A percentile compares a stretch with the other conserved stretches of the same genome.
These are phyloP conservation scores for Arthrobotrys sinensis DNA, from an alignment of 2,329 filamentous ascomycete genomes.

Conservation along the genomic window DNA sequence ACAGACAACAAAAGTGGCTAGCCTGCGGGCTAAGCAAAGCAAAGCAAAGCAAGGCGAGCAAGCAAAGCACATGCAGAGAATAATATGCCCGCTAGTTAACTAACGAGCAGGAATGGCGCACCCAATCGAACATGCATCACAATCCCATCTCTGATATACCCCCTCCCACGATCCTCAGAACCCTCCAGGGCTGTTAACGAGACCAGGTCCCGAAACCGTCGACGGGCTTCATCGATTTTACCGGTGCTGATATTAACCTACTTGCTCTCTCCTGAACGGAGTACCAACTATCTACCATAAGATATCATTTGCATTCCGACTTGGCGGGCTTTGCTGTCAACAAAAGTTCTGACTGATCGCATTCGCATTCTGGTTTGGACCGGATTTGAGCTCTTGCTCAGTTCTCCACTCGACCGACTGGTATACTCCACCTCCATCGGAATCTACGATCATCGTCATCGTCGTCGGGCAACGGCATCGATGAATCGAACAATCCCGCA, in stretches of 20 bases:
- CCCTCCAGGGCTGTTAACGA: slow-evolving; percentile 29
- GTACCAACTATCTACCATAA: not conserved
- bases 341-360: slow-evolving; percentile 17
- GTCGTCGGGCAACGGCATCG: slow-evolving; percentile 38
- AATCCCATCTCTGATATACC: slow-evolving; percentile 34
- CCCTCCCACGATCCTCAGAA: slow-evolving; percentile 16
- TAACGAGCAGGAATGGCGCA: slow-evolving; percentile 13
- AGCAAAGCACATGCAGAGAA: slow-evolving; percentile 31
- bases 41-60: slow-evolving; percentile 7
- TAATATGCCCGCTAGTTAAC: slow-evolving; percentile 16
- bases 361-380: slow-evolving; percentile 39
- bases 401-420: slow-evolving; percentile 41
- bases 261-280: not conserved
- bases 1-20: slow-evolving; percentile 48
- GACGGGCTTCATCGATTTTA: slow-evolving; percentile 16
- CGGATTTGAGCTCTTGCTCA: slow-evolving; percentile 37
- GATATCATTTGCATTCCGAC: not conserved
- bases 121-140: slow-evolving; percentile 52
- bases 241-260: not conserved
- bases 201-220: slow-evolving; percentile 15
- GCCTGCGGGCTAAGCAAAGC: not conserved
- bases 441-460: slow-evolving; percentile 14
- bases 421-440: slow-evolving; percentile 4
- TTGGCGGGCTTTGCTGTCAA: slow-evolving; percentile 14
- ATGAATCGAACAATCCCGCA: slow-evolving; percentile 33